Conservation (phyloP, 306 rosid species). For the Begonia fuchsioides region DNA sequence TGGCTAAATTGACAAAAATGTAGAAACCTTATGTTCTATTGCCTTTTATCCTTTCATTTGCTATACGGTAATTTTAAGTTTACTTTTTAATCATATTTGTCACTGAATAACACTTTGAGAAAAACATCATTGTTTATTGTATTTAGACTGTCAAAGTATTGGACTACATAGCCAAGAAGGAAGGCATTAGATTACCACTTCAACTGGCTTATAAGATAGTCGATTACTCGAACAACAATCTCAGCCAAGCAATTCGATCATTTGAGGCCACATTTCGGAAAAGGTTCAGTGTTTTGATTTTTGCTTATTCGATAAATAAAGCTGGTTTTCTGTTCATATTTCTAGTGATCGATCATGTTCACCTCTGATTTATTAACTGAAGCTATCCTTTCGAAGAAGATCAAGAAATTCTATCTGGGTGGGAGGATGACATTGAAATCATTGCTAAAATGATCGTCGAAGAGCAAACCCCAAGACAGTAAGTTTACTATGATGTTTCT, state of each 20-base stretch:
- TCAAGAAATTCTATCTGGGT: slow-evolving; percentile 47
- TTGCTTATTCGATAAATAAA: neutral
- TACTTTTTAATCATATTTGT: neutral
- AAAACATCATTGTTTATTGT: neutral
- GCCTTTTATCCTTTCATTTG: too few species aligned
- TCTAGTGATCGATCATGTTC: neutral
- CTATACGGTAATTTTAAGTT: too few species aligned
- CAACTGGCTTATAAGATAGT: slow-evolving; percentile 29
- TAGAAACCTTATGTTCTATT: too few species aligned
- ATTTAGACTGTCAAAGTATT: slow-evolving; percentile 49
- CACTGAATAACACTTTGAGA: too few species aligned
- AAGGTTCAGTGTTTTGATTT: slow-evolving; percentile 15
- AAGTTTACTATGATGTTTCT: slow-evolving; percentile 7
- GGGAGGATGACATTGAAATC: slow-evolving; percentile 65
- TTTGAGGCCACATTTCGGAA: slow-evolving; percentile 60
- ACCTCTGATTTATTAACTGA: slow-evolving; percentile 8
- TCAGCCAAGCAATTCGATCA: slow-evolving; percentile 72
- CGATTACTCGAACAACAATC: slow-evolving; percentile 43
- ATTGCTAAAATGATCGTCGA: slow-evolving; percentile 44
- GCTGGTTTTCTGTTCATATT: neutral
- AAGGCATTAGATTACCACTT: slow-evolving; percentile 34
- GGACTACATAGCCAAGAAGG: slow-evolving; percentile 31
- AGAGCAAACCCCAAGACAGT: slow-evolving; percentile 84
- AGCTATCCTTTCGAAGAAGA: slow-evolving; percentile 44
- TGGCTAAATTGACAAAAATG: too few species aligned